Base-by-base conservation (phyloP, 2,329 filamentous ascomycete genomes). In the Sodiomyces alkalinus region DNA sequence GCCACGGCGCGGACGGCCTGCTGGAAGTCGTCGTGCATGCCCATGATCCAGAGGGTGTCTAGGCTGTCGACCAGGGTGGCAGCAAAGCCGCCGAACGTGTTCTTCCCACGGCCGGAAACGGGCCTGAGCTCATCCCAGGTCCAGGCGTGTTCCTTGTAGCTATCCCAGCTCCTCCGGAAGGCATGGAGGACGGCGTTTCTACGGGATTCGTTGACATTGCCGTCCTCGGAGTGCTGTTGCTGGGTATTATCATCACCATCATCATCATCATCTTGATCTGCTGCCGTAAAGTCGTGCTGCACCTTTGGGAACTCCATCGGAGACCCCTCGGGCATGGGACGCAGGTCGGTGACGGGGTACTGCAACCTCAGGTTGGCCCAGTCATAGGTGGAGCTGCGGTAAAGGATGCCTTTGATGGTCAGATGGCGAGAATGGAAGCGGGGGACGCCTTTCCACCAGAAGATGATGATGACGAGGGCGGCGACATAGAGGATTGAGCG, bases 11-110 rank as follows among this genome's bases (percentile, higher is more conserved):
- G 42, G 16, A 73, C 58, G 3, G 69, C 68, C 29, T 56, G 44
- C 25, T 51, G 44, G 37, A 74, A 73, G 31, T 75, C 70, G 8
- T 61, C 52, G 25, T 62, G 54, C 36, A 74, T 40, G 10, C 56
- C 68, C 62, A 74, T 66, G 33, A 75, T 71, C 55, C 59, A 64
- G 3, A 75, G 52, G 1, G 66, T 66, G 38, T 74, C 70, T 33
- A 74, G 49, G 0, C 62, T 54, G 45, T 75, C 70, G 20, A 75
- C 61, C 21, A 75, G 44, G 21, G 69, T 71, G 2, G 68, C 70
- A 12, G 58, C 63, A 56, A 69, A 74, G 23, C 64, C 63, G 7
- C 56, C 60, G 39, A 70, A 65, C 2, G 46, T 51, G 33, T 64
- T 59, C 32, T 49, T 56, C 24, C 53, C 61, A 22, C 47, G 48